Percentiles rank a stretch among this genome's conserved stretches.
Evolutionary conservation across 176 grass and related monocot genomes (phyloP).

Genomic region (Carex scoparia): DNA sequence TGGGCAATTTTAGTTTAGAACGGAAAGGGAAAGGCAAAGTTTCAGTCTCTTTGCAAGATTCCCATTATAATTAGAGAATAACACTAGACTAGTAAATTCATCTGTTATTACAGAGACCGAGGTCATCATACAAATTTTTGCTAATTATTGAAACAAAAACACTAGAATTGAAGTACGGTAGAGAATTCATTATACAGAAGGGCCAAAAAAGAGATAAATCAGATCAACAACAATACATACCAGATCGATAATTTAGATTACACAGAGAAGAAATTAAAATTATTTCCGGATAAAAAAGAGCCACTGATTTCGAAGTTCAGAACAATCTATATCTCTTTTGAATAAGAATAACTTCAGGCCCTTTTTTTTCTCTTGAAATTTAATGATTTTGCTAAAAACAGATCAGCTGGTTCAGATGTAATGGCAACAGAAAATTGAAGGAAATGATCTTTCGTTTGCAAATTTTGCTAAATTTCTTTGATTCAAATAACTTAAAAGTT

Average conservation of each 20-base stretch:
- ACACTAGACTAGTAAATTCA: not conserved
- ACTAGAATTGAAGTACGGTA: not conserved
- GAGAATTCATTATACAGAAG: not conserved
- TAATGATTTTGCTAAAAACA: not conserved
- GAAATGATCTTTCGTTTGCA: not conserved
- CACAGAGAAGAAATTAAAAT: not conserved
- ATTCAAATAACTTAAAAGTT: slow-evolving; percentile 1
- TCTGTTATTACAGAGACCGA: not conserved
- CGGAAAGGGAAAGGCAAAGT: not conserved
- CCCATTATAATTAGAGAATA: not conserved
- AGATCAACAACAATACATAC: not conserved
- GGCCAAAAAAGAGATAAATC: not conserved
- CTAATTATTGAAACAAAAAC: not conserved
- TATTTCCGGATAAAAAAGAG: not conserved
- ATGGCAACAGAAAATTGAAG: not conserved
- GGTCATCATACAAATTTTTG: not conserved
- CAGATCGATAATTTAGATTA: not conserved
- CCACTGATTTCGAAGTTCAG: not conserved
- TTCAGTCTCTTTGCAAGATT: not conserved
- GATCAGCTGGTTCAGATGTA: slow-evolving; percentile 14
- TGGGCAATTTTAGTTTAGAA: not conserved
- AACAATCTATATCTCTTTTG: not conserved
- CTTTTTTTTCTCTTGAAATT: not conserved
- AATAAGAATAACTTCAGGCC: not conserved
- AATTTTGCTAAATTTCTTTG: not conserved